Conservation (phyloP, 2,329 filamentous ascomycete genomes). For the Acrocalymma vagum region DNA sequence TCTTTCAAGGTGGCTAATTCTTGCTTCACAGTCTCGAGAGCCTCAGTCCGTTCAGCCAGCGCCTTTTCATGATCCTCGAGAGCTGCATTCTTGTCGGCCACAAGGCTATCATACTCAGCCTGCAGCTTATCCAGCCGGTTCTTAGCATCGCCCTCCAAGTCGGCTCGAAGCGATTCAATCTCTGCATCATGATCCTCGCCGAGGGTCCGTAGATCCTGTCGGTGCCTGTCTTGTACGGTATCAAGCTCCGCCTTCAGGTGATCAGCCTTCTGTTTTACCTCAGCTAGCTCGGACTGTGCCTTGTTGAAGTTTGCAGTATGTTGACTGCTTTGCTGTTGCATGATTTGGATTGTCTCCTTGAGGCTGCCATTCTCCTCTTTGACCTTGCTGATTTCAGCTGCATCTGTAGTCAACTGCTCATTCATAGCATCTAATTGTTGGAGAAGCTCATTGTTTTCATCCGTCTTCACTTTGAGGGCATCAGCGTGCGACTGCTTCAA, state of each 20-base stretch:
- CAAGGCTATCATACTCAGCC: constrained; percentile 38
- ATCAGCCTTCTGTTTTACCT: constrained; percentile 33
- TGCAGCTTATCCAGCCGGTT: constrained; percentile 41
- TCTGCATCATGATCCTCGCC: constrained; percentile 44
- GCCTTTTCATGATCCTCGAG: constrained; percentile 31
- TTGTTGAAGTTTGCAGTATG: constrained; percentile 33
- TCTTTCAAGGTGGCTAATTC: constrained; percentile 29
- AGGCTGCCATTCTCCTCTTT: constrained; percentile 39
- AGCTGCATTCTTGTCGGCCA: constrained; percentile 35
- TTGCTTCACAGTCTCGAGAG: constrained; percentile 27
- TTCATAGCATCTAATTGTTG: constrained; percentile 45
- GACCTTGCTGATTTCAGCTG: constrained; percentile 32
- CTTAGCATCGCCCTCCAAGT: constrained; percentile 46
- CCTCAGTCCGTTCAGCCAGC: constrained; percentile 25
- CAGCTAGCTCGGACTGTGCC: constrained; percentile 33
- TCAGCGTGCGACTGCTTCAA: constrained; percentile 40
- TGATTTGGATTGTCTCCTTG: constrained; percentile 39
- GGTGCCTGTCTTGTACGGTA: constrained; percentile 31
- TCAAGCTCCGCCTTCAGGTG: constrained; percentile 39
- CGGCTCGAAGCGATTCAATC: constrained; percentile 44
- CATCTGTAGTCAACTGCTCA: constrained; percentile 40
- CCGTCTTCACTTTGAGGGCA: constrained; percentile 36
- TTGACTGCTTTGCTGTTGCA: constrained; percentile 36
- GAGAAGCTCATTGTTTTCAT: constrained; percentile 41
- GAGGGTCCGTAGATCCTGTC: constrained; percentile 36